Percentiles rank a stretch among this genome's conserved stretches.
phyloP scores from a whole-genome alignment of 805 yeast genomes.

The Cyberlindnera samutprakarnensis region DNA sequence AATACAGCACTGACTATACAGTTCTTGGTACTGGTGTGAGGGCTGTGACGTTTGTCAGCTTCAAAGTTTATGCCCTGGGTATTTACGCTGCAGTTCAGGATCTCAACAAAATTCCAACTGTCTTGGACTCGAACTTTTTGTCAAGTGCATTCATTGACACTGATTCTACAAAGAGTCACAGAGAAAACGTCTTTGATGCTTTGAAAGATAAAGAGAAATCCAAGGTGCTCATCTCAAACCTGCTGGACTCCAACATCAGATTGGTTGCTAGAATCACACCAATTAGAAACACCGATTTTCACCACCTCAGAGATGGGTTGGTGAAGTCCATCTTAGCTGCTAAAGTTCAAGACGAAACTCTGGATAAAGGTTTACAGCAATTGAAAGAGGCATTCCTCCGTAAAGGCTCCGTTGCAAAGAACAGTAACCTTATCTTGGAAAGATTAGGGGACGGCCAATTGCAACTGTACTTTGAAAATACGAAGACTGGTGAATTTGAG shows the following conservation, averaged over 20 bases:
- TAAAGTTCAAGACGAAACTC: conserved; percentile 37
- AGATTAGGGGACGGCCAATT: conserved; percentile 41
- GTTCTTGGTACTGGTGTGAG: conserved; percentile 78
- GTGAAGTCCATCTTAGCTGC: conserved; percentile 70
- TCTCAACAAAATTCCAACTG: conserved; percentile 28
- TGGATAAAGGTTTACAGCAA: conserved; percentile 61
- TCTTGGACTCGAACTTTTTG: conserved; percentile 36
- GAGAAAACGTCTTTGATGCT: conserved; percentile 33
- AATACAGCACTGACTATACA: conserved; percentile 33
- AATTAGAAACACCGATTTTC: conserved; percentile 83
- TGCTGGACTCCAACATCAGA: conserved; percentile 53
- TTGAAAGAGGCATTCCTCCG: conserved; percentile 53
- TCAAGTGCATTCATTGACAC: conserved; percentile 29
- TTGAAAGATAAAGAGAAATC: conserved; percentile 48
- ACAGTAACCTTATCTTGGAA: conserved; percentile 58
- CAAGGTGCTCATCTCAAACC: conserved; percentile 41
- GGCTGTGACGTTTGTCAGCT: conserved; percentile 70
- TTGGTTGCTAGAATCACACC: conserved; percentile 77
- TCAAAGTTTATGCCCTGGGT: conserved; percentile 86
- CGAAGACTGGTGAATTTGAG: conserved; percentile 26
- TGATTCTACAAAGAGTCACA: conserved; percentile 26
- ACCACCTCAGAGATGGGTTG: conserved; percentile 84
- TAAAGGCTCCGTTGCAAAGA: conserved; percentile 69
- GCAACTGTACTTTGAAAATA: conserved; percentile 35
- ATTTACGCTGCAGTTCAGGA: conserved; percentile 67